phyloP scores from a whole-genome alignment of 352 stramenopile genomes.

The Pythium plurisporium region DNA sequence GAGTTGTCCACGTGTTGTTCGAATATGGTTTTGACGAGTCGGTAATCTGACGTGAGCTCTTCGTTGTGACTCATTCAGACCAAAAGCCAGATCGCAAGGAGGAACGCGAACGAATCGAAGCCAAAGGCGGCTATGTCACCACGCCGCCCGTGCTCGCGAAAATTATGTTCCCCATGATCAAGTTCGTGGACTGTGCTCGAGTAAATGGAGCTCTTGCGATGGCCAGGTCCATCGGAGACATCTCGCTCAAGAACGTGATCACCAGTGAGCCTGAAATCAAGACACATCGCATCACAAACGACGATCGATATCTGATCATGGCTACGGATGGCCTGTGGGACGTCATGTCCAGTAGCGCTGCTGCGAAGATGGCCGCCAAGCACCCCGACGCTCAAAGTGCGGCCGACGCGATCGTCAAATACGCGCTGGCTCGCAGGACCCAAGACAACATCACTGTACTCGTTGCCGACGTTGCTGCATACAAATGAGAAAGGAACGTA shows the following conservation, averaged over 20 bases:
- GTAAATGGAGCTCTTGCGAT: conserved; percentile 80
- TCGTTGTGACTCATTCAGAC: conserved; percentile 28
- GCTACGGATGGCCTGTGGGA: conserved; percentile 83
- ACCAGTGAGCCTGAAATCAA: conserved; percentile 76
- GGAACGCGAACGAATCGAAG: conserved; percentile 64
- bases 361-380: conserved; percentile 47
- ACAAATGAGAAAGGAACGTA: conserved; percentile 26
- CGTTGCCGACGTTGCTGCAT: conserved; percentile 60
- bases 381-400: conserved; percentile 50
- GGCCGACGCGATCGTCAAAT: conserved; percentile 53
- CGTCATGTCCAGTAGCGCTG: conserved; percentile 63
- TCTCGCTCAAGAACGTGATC: conserved; percentile 72
- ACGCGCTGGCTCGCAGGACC: conserved; percentile 49
- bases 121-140: conserved; percentile 63
- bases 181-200: conserved; percentile 71
- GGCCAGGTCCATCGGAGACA: conserved; percentile 79
- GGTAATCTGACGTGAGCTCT: background rate
- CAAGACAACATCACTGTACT: conserved; percentile 81
- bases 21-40: background rate
- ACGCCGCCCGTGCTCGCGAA: conserved; percentile 61
- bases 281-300: conserved; percentile 44
- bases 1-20: conserved; percentile 2
- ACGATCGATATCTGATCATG: conserved; percentile 77
- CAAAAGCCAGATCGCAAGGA: conserved; percentile 80
- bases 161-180: conserved; percentile 69